A percentile compares a stretch with the other conserved stretches of the same genome.
Evolutionary conservation across 495 filamentous ascomycete species (phyloP).

Genomic region (Aspergillus nidulans): DNA sequence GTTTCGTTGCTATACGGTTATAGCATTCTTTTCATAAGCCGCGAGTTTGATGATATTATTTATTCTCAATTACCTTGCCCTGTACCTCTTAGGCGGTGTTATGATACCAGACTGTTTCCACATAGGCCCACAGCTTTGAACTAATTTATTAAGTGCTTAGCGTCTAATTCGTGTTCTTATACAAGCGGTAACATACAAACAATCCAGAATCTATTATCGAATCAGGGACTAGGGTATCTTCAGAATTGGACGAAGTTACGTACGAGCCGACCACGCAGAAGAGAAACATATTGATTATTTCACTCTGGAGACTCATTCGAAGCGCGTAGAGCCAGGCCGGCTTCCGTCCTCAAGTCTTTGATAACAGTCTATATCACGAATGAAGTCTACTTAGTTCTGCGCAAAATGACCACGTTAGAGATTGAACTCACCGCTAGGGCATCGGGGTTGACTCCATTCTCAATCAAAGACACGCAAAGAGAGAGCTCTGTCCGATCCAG

Average conservation of each 20-base stretch:
- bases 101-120: slow-evolving; percentile 21
- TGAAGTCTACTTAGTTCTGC: not conserved
- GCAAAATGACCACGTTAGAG: not conserved
- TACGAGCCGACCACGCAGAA: not conserved
- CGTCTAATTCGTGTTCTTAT: not conserved
- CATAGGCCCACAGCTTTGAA: not conserved
- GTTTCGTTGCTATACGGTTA: not conserved
- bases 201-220: not conserved
- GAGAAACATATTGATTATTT: not conserved
- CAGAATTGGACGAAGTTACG: not conserved
- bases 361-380: slow-evolving; percentile 55
- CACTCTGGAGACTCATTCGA: slow-evolving; percentile 23
- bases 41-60: no score
- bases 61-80: not conserved
- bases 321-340: slow-evolving; percentile 18
- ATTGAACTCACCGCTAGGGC: slow-evolving; percentile 71
- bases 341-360: slow-evolving; percentile 65
- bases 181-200: not conserved
- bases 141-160: not conserved
- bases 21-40: no score
- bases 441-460: slow-evolving; percentile 96
- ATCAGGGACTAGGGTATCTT: slow-evolving; percentile 14
- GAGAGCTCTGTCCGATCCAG: slow-evolving; percentile 87
- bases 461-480: slow-evolving; percentile 91
- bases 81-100: slow-evolving; percentile 11